Conservation (phyloP, 495 filamentous ascomycete genomes). For the Daldinia childiae region DNA sequence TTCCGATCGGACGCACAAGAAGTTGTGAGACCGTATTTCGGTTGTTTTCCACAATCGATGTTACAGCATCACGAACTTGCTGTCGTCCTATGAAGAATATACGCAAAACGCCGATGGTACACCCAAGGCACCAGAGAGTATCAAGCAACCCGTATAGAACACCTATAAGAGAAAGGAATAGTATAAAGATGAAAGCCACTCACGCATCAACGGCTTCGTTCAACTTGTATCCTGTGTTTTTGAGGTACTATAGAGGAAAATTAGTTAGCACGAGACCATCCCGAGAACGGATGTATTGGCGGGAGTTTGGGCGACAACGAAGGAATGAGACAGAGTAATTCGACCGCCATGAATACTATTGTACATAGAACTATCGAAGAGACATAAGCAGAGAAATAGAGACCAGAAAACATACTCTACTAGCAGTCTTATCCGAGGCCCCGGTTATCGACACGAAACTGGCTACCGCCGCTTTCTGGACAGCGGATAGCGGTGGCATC, state of each 20-base stretch:
- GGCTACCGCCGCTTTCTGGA: constrained; percentile 60
- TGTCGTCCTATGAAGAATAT: not conserved
- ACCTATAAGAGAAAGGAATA: constrained; percentile 9
- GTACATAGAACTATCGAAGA: constrained; percentile 1
- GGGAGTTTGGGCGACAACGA: constrained; percentile 1
- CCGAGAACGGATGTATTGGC: not conserved
- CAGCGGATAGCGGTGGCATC: constrained; percentile 57
- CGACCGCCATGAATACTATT: not conserved
- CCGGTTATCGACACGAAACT: constrained; percentile 66
- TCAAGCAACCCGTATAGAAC: not conserved
- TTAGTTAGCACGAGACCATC: constrained; percentile 30
- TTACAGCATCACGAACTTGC: not conserved
- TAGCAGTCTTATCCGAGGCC: constrained; percentile 60
- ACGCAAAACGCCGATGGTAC: not conserved
- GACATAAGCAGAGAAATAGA: constrained; percentile 36
- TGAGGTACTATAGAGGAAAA: constrained; percentile 48
- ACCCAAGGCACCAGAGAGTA: not conserved
- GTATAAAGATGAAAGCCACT: constrained; percentile 44
- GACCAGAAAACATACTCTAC: constrained; percentile 50
- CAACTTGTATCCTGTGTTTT: constrained; percentile 55
- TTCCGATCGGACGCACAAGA: not conserved
- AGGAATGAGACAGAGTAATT: not conserved
- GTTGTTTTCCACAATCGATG: not conserved
- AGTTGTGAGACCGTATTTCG: not conserved
- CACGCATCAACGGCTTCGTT: constrained; percentile 62